phyloP scores from a whole-genome alignment of 78 protist species.

The Paulinella micropora region DNA sequence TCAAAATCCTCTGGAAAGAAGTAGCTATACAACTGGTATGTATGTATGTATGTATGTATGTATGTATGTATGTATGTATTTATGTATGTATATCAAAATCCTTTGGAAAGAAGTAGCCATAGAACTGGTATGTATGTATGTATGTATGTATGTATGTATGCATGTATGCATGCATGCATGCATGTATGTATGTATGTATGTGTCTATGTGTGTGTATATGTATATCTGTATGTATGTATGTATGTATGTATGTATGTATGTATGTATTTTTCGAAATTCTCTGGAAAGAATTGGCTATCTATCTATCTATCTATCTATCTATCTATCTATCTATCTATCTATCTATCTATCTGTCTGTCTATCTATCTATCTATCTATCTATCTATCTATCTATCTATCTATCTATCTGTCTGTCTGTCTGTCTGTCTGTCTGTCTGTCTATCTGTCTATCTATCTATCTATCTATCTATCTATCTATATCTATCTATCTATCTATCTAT shows the following conservation, averaged over 20 bases:
- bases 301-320: not conserved
- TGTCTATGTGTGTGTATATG: not conserved
- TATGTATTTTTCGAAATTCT: not conserved
- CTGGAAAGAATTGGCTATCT: not conserved
- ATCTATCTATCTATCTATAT: not conserved
- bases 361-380: not conserved
- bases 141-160: not conserved
- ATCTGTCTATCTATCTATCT: not conserved
- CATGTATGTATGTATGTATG: not conserved
- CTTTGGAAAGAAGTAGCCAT: no score
- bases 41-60: no score
- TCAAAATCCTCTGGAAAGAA: no score
- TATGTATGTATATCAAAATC: no score
- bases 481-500: not conserved
- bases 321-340: not conserved
- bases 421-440: not conserved
- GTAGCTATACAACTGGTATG: no score
- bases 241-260: not conserved
- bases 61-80: no score
- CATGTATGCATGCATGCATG: not conserved
- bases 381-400: not conserved
- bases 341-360: not conserved
- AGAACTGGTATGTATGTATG: not conserved
- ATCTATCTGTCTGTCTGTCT: not conserved
- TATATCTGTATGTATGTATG: not conserved